Conservation (phyloP, 106 monocot genomes). For the Chionographis japonica region DNA sequence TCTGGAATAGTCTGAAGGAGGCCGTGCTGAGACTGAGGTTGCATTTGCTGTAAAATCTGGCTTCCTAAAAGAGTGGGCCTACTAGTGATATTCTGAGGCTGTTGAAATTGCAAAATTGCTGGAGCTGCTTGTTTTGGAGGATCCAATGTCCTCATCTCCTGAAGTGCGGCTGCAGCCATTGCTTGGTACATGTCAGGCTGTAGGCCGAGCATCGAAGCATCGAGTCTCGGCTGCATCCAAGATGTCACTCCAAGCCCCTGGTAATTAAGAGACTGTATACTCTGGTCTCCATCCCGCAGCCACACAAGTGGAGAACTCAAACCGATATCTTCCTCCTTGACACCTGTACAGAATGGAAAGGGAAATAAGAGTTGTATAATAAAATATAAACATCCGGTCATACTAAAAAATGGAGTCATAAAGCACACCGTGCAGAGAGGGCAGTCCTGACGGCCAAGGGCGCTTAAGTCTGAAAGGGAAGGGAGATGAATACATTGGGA, state of each 20-base stretch:
- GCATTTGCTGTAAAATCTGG: slow-evolving; percentile 38
- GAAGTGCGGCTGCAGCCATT: slow-evolving; percentile 30
- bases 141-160: slow-evolving; percentile 22
- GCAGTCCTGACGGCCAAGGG: slow-evolving; percentile 86
- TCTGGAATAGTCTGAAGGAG: slow-evolving; percentile 36
- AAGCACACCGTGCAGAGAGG: slow-evolving; percentile 47
- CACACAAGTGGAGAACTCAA: slow-evolving; percentile 57
- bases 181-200: slow-evolving; percentile 52
- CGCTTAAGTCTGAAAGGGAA: slow-evolving; percentile 90
- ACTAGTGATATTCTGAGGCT: slow-evolving; percentile 27
- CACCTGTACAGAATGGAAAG: slow-evolving; percentile 26
- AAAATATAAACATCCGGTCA: background rate
- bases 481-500: slow-evolving; percentile 91
- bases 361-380: background rate
- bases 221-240: slow-evolving; percentile 71
- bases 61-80: slow-evolving; percentile 18
- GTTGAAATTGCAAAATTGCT: slow-evolving; percentile 48
- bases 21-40: slow-evolving; percentile 36
- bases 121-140: slow-evolving; percentile 23
- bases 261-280: slow-evolving; percentile 65
- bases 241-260: slow-evolving; percentile 61
- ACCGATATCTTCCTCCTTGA: slow-evolving; percentile 55
- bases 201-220: slow-evolving; percentile 53
- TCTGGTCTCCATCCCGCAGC: slow-evolving; percentile 63
- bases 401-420: background rate